Conservation (phyloP, 2,329 filamentous ascomycete genomes). For the Colletotrichum brevisporum region DNA sequence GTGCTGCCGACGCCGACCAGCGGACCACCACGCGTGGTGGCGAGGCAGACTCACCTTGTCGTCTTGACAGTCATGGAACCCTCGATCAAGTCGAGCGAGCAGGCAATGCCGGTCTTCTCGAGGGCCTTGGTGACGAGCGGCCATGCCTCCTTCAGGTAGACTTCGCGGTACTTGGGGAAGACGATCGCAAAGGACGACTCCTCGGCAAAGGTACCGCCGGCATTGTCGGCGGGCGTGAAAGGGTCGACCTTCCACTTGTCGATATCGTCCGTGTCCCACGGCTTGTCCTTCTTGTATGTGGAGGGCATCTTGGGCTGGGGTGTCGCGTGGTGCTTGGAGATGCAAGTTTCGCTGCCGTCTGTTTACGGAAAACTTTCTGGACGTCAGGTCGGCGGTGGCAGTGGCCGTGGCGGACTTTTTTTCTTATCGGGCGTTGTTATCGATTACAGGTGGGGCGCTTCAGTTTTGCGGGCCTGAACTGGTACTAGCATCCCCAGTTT, state of each 20-base stretch:
- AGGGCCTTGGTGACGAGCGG: conserved; percentile 89
- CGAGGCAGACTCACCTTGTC: conserved; percentile 76
- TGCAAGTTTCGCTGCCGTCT: neutral
- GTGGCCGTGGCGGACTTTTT: neutral
- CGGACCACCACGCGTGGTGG: too few species aligned
- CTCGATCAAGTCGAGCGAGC: conserved; percentile 93
- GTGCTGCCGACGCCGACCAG: conserved; percentile 60
- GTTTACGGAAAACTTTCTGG: conserved; percentile 7
- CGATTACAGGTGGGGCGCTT: conserved; percentile 4
- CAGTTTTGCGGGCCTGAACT: neutral
- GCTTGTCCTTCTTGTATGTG: conserved; percentile 90
- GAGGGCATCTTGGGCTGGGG: conserved; percentile 76
- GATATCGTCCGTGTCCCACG: conserved; percentile 96
- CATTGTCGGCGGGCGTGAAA: conserved; percentile 90
- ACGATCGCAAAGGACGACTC: conserved; percentile 91
- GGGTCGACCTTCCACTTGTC: conserved; percentile 96
- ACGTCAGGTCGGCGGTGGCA: neutral
- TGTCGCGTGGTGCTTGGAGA: conserved; percentile 7
- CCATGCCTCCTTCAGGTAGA: conserved; percentile 94
- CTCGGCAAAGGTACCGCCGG: conserved; percentile 87
- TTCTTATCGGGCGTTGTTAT: conserved; percentile 16
- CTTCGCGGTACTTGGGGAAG: conserved; percentile 97
- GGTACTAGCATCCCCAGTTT: neutral
- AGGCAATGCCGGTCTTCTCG: conserved; percentile 89
- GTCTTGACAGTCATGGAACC: conserved; percentile 98